Evolutionary conservation across 1,284 basidiomycete genomes (phyloP).

Genomic region (Takashimella koratensis): DNA sequence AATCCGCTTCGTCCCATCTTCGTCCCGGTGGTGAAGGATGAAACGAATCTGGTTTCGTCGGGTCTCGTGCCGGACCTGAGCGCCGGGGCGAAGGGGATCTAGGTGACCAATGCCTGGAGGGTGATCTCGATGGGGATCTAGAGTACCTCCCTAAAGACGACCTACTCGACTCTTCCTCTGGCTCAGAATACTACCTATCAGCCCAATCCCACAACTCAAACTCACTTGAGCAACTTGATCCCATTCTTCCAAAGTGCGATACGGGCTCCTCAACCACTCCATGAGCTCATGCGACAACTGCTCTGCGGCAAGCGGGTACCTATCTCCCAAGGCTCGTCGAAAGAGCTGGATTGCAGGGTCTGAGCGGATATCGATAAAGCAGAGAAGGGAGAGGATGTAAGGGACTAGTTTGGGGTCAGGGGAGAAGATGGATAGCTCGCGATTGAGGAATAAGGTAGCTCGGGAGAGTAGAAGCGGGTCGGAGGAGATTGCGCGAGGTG

Average conservation of each 20-base stretch:
- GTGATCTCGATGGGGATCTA: constrained; percentile 4
- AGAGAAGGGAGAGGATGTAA: constrained; percentile 78
- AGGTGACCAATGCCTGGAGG: constrained; percentile 10
- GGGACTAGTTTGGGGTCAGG: constrained; percentile 69
- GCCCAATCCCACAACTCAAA: too few relatives aligned
- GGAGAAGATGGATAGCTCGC: constrained; percentile 70
- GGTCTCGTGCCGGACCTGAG: constrained; percentile 12
- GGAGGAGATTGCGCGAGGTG: constrained; percentile 69
- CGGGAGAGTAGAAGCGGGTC: constrained; percentile 52
- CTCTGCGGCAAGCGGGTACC: constrained; percentile 65
- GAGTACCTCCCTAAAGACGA: background rate
- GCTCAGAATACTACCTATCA: too few relatives aligned
- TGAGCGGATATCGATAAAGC: constrained; percentile 79
- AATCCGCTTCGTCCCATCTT: constrained; percentile 40
- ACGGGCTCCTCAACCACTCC: constrained; percentile 77
- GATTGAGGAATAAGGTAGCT: constrained; percentile 71
- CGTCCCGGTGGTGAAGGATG: constrained; percentile 20
- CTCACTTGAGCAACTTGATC: constrained; percentile 74
- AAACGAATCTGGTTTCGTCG: constrained; percentile 25
- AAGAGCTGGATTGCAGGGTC: constrained; percentile 76
- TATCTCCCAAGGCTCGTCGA: constrained; percentile 70
- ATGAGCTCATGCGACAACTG: constrained; percentile 90
- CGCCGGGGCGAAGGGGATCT: constrained; percentile 14
- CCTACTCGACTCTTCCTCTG: constrained; percentile 3
- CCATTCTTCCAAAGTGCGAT: constrained; percentile 70